These are phyloP conservation scores for Tolypocladium sp. DNA, from an alignment of 2,329 filamentous ascomycete genomes.

Conservation along the genomic window DNA sequence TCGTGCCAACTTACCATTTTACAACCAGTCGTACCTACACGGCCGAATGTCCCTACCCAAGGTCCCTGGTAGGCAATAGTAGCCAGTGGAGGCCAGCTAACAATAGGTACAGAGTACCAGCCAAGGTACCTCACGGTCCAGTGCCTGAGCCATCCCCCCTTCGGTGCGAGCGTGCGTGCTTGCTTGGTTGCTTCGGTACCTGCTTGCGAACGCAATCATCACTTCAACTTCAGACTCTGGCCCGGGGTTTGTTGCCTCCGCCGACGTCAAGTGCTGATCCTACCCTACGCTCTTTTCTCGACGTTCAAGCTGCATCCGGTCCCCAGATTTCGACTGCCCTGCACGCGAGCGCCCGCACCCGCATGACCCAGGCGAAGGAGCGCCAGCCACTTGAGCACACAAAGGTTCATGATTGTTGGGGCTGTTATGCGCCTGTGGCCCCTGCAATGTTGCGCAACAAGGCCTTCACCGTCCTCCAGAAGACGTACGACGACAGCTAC, in stretches of 20 bases:
- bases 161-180: background rate
- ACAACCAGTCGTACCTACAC: background rate
- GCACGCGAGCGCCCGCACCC: background rate
- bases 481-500: constrained; percentile 96
- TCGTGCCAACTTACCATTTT: background rate
- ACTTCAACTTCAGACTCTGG: background rate
- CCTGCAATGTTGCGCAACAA: constrained; percentile 44
- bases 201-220: background rate
- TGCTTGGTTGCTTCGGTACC: background rate
- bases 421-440: background rate
- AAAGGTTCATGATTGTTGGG: background rate
- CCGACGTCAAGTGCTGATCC: background rate
- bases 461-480: constrained; percentile 69
- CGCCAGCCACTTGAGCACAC: background rate
- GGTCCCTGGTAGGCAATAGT: background rate
- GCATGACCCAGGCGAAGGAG: background rate
- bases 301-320: background rate
- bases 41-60: background rate
- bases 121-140: background rate
- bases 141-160: background rate
- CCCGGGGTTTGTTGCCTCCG: background rate
- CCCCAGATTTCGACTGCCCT: background rate
- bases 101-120: no score
- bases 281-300: background rate
- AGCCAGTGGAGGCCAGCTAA: background rate